phyloP scores from a whole-genome alignment of 2,329 filamentous ascomycete species.

The Fusarium devonianum region DNA sequence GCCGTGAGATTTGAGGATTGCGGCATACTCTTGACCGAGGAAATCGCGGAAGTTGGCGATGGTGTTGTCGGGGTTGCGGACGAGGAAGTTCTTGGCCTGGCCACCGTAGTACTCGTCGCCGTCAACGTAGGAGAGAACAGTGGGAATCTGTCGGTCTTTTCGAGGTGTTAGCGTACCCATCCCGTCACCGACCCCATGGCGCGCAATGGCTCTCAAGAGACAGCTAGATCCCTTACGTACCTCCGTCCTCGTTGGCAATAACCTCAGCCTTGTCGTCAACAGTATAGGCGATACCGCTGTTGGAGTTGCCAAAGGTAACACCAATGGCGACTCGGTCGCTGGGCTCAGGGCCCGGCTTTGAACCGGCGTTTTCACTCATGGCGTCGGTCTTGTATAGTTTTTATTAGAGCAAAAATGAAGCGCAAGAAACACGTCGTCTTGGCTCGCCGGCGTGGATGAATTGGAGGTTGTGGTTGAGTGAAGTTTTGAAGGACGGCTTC shows the following conservation, averaged over 20 bases:
- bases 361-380: slow-evolving; percentile 58
- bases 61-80: slow-evolving; percentile 92
- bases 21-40: slow-evolving; percentile 83
- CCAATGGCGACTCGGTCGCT: slow-evolving; percentile 79
- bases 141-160: slow-evolving; percentile 93
- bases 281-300: slow-evolving; percentile 95
- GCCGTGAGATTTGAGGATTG: background rate
- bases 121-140: slow-evolving; percentile 90
- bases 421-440: slow-evolving; percentile 21
- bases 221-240: slow-evolving; percentile 58
- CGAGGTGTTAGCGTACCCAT: slow-evolving; percentile 29
- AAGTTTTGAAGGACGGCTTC: slow-evolving; percentile 33
- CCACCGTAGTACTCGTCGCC: slow-evolving; percentile 97
- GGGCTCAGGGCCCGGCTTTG: slow-evolving; percentile 57
- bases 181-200: background rate
- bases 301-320: slow-evolving; percentile 97
- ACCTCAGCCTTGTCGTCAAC: slow-evolving; percentile 95
- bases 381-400: too few species aligned
- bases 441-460: slow-evolving; percentile 9
- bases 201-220: background rate
- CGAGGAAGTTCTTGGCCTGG: slow-evolving; percentile 91
- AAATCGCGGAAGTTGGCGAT: slow-evolving; percentile 96
- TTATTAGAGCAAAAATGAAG: slow-evolving; percentile 6
- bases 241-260: slow-evolving; percentile 98
- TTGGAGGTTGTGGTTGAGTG: slow-evolving; percentile 21